Evolutionary conservation across 2,329 filamentous ascomycete species (phyloP), one percentile per base, ranked within the genome.

Genomic region (Hypocrella siamensis): DNA sequence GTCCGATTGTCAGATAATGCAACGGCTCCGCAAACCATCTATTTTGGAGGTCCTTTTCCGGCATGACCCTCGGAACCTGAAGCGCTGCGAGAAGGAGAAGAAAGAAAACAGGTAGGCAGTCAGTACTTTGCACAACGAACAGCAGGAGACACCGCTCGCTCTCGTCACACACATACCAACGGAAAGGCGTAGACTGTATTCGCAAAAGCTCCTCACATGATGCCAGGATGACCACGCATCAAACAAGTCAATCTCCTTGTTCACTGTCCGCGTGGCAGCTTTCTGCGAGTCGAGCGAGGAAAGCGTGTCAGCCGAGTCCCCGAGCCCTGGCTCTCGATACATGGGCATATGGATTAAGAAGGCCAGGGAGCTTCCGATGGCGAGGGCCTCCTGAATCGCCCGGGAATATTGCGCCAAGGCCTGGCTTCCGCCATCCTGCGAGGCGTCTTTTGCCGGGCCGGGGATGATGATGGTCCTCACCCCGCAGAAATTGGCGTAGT

Each of bases 221-320:
- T 98, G 79, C 90, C 90, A 98, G 2, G 80, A 78, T 54, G 96
- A 86, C 92, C 92, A 98, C 3, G 77, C 68, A 32, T 76, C 76
- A 53, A 83, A 90, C 1, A 80, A 53, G 45, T 88, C 79, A 37
- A 77, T 59, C 16, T 73, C 65, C 19, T 61, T 58, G 6, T 46
- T 44, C 21, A 53, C 36, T 12, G 41, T 41, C 10, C 53, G 48
- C 2, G 53, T 38, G 7, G 30, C 12, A 4, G 42, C 42, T 12
- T 38, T 38, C 25, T 62, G 51, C 38, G 18, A 52, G 38, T 31
- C 53, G 43, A 51, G 45, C 9, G 48, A 61, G 5, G 70, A 65
- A 10, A 81, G 56, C 22, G 65, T 63, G n/a, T 63, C 56, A 16
- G 56, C 47, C 32, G 60, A 52, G 34, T 70, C 60, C 30, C 74